These are phyloP conservation scores for Aphanomyces astaci DNA, from an alignment of 352 stramenopile genomes.

Conservation along the genomic window DNA sequence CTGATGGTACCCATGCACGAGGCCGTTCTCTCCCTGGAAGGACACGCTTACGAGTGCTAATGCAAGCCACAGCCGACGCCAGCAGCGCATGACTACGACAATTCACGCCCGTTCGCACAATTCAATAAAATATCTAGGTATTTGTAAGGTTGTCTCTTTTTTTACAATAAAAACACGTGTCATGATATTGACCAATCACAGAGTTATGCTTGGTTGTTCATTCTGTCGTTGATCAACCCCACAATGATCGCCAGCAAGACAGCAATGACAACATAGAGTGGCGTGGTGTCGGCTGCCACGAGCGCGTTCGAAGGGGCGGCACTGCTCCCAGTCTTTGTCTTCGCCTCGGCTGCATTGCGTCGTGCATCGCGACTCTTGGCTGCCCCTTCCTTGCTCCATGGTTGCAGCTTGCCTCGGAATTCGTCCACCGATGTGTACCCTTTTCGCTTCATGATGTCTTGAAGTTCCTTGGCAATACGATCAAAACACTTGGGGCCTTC, in stretches of 20 bases:
- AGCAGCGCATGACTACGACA: no score
- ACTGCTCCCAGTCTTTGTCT: no score
- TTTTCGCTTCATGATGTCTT: conserved; percentile 41
- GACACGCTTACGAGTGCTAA: not conserved
- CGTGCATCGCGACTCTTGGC: conserved; percentile 8
- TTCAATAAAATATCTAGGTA: no score
- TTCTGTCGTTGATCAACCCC: not conserved
- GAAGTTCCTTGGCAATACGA: conserved; percentile 49
- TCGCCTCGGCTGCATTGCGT: not conserved
- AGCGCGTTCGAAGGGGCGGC: no score
- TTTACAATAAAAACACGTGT: no score
- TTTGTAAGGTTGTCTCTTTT: no score
- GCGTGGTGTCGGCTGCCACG: not conserved
- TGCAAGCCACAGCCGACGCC: not conserved
- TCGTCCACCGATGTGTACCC: conserved; percentile 49
- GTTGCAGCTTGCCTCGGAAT: conserved; percentile 43
- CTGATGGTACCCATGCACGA: conserved; percentile 31
- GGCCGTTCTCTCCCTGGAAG: not conserved
- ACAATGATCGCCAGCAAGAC: not conserved
- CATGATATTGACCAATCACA: no score
- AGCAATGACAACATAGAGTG: not conserved
- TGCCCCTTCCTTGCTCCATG: conserved; percentile 12
- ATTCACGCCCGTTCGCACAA: no score
- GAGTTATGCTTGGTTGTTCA: no score
- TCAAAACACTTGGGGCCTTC: conserved; percentile 70